Conservation (phyloP, 768 basidiomycete species). For the Plicaturopsis crispa region DNA sequence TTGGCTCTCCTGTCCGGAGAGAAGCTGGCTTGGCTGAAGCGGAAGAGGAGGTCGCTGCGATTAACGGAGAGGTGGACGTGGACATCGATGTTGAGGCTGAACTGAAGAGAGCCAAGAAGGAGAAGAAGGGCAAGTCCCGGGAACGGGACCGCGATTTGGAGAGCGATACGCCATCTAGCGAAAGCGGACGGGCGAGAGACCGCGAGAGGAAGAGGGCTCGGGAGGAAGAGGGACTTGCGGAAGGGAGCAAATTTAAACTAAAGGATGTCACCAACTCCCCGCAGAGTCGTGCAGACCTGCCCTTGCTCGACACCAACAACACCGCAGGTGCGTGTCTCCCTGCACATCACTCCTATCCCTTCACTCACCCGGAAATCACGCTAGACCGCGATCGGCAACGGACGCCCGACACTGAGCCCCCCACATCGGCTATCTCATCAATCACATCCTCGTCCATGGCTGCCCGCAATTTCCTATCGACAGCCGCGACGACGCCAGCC, state of each 20-base stretch:
- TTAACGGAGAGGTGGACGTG: slow-evolving; percentile 18
- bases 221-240: slow-evolving; percentile 25
- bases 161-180: slow-evolving; percentile 8
- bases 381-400: slow-evolving; percentile 27
- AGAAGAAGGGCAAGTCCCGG: slow-evolving; percentile 33
- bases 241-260: slow-evolving; percentile 40
- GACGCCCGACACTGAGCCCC: slow-evolving; percentile 26
- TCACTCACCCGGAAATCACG: neutral
- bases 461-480: slow-evolving; percentile 32
- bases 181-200: slow-evolving; percentile 27
- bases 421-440: slow-evolving; percentile 25
- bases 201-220: slow-evolving; percentile 27
- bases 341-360: neutral
- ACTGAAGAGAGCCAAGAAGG: slow-evolving; percentile 18
- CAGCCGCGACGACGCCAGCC: slow-evolving; percentile 34
- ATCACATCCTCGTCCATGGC: slow-evolving; percentile 22
- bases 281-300: slow-evolving; percentile 24
- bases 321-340: slow-evolving; percentile 23
- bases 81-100: neutral
- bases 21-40: slow-evolving; percentile 49
- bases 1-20: slow-evolving; percentile 52
- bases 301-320: slow-evolving; percentile 27
- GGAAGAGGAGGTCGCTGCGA: slow-evolving; percentile 44
- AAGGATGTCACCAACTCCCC: slow-evolving; percentile 64
- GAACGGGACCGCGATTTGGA: slow-evolving; percentile 29